Evolutionary conservation across 202 grass and related monocot species (phyloP), one percentile per base, ranked within the genome.

Genomic region (Musa balbisiana): DNA sequence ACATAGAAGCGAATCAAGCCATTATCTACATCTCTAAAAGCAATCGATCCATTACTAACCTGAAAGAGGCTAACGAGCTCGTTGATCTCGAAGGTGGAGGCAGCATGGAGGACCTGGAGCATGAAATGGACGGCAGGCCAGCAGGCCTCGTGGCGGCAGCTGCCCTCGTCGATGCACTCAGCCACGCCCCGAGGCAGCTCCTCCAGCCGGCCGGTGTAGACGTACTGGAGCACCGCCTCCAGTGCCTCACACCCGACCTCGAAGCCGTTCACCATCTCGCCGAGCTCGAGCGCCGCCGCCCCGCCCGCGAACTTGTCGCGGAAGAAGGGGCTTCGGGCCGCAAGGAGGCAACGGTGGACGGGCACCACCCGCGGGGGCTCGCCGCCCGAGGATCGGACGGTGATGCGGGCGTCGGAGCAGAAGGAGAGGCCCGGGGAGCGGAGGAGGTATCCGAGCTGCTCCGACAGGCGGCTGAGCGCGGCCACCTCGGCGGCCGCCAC

Each of bases 341-440:
- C 81, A 49, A 97, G 90, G 76, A 97, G 84, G 80, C 88, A 97
- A 19, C 90, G 88, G 88, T 97, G 90, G 29, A 91, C 81, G 9
- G 51, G 69, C 16, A 93, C 53, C 3, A 73, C 49, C 50, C 82
- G 82, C 2, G 78, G 69, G 23, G 67, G 2, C 12, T 21, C 26
- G 16, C 25, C 60, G 20, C 75, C 75, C 0, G 11, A 71, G 64
- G 87, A 85, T 12, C 81, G 69, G 0, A 87, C 76, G 15, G 19
- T 64, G 63, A 97, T 72, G 79, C 67, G 64, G 53, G 86, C 86
- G 71, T 93, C 93, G 49, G 86, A 19, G 73, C 80, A 79, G 86
- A 89, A 97, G 25, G 62, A 82, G 73, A 89, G 87, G 54, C 81
- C 88, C 12, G 79, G 62, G 1, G 83, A 67, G 19, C 77, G 81